Evolutionary conservation across 1,139 yeast genomes (phyloP), one percentile per base, ranked within the genome.

Genomic region (Meyerozyma elateridarum): DNA sequence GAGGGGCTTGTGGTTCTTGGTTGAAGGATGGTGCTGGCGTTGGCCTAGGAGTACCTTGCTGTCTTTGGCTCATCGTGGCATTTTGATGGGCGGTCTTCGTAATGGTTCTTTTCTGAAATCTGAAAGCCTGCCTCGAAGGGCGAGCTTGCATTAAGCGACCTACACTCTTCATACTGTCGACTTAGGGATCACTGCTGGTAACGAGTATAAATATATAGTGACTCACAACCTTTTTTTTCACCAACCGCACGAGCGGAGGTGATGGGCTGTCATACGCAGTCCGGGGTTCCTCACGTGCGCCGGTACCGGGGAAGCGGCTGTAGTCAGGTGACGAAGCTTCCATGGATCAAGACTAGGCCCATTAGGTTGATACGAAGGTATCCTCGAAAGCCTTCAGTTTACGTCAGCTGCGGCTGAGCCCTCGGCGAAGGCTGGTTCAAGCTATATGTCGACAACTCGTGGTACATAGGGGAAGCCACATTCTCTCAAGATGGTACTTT

Each of bases 11-110:
- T 12, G 44, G 35, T 11, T 50, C 52, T 36, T 53, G 55, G 41
- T 64, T 59, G 38, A 64, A 64, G 16, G 67, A 48, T 13, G 66
- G 68, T n/a, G 70, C 59, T 32, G 61, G 73, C 29, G 52, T 60
- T 35, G 60, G 70, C 42, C 60, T 36, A 30, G 42, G 34, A 24
- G 25, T 30, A 29, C n/a, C 25, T 22, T 13, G 29, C 32, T 25
- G 30, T 15, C 27, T 24, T 13, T 24, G 12, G 27, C 18, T 51
- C 52, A 57, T 57, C 33, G 69, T 61, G 28, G 72, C 72, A 30
- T 54, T 56, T 29, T 53, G 55, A 16, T 51, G 48, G 29, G 48
- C 52, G 16, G 64, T 48, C 31, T 61, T 63, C 40, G 67, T 51
- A 36, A 65, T 49, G 30, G 47, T 36, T 52, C 71, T 59, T 29